phyloP scores from a whole-genome alignment of 441 rosid species.

The Adansonia grandidieri region DNA sequence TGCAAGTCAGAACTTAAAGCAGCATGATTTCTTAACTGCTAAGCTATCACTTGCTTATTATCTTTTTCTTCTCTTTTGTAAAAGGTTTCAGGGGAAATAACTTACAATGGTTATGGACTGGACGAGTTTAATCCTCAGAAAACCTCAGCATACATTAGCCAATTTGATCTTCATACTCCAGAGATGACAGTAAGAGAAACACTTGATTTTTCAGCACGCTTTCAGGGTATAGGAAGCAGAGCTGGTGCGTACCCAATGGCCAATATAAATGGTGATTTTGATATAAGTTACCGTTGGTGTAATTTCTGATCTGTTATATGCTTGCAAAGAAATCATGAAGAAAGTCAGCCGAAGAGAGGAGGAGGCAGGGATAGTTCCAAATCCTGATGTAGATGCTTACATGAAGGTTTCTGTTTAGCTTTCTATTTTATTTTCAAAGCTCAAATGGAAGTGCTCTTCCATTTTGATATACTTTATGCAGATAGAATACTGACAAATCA shows the following conservation, averaged over 20 bases:
- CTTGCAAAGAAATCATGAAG: conserved; percentile 43
- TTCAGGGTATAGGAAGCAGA: conserved; percentile 57
- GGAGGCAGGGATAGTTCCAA: conserved; percentile 51
- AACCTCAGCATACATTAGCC: conserved; percentile 59
- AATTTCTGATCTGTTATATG: neutral
- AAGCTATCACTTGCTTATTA: neutral
- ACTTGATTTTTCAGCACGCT: conserved; percentile 56
- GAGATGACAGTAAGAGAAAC: conserved; percentile 73
- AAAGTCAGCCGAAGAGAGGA: conserved; percentile 61
- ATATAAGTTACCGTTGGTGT: neutral
- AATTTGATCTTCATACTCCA: conserved; percentile 55
- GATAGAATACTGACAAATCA: neutral
- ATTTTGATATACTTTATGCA: neutral
- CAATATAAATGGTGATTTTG: neutral
- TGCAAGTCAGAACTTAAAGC: neutral
- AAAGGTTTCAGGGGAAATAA: conserved; percentile 50
- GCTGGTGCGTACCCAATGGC: conserved; percentile 38
- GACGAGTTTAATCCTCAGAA: conserved; percentile 55
- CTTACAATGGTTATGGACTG: conserved; percentile 49
- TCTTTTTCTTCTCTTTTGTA: conserved; percentile 6
- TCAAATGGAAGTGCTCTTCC: neutral
- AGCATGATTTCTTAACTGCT: neutral
- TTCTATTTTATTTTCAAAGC: neutral
- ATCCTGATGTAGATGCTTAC: conserved; percentile 59
- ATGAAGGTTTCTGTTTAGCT: conserved; percentile 57